Base-by-base conservation (phyloP, 83 land plant genomes). In the Picea abies region DNA sequence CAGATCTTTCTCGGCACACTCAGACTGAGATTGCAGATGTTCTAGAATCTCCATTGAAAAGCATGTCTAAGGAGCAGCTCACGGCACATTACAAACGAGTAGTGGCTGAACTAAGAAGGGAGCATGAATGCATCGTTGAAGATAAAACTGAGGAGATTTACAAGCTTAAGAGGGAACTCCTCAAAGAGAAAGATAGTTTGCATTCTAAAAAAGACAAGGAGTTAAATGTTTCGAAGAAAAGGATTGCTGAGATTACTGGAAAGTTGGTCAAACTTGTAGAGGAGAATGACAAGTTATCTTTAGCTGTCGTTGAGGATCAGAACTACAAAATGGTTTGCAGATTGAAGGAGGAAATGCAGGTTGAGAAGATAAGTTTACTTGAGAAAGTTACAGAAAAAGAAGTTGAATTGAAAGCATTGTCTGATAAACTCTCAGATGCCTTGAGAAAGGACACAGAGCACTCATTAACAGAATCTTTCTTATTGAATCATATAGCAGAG, bases 281-380 rank as follows among this genome's bases (percentile, higher is more conserved):
- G 79, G 79, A 78, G 63, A 78, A 78, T 26, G n/a, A 56, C 39
- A 58, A 60, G 63, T 23, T 78, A 56, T 78, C 79, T 26, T 78
- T 60, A 56, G 22, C 29, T 60, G 63, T 60, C 4, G 79, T 26
- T 60, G 63, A 78, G 79, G 79, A 29, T 78, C 63, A 56, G 37
- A 60, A 78, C 61, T 26, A 78, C 25, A 23, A 25, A 23, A 44
- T 78, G 26, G 19, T 78, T 56, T 60, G 35, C 19, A 78, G 56
- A 32, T 60, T 78, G 15, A 78, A 17, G 63, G 79, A 78, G 15
- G 79, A 78, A 29, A 56, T 56, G 61, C n/a, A 78, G 39, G 79
- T 19, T 58, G 79, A 78, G 39, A 78, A 32, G 63, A 60, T 17
- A 56, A 60, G 52, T 26, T 60, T 29, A 7, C 79, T 56, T 25